phyloP scores from a whole-genome alignment of 2,329 filamentous ascomycete species.

The Fusarium heterosporum region DNA sequence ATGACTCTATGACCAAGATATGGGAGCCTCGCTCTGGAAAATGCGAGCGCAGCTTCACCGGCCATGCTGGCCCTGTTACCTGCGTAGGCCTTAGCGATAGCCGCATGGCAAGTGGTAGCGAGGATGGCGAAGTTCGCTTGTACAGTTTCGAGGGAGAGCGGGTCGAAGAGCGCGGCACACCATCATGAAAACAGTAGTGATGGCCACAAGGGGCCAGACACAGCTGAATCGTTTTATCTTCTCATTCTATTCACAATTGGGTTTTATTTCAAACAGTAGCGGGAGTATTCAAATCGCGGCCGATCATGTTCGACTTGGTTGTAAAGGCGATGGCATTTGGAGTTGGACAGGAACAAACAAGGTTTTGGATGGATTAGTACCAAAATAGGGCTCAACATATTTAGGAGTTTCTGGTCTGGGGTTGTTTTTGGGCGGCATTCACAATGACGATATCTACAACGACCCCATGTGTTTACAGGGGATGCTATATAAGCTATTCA shows the following conservation, averaged over 20 bases:
- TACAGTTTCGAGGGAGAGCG: slow-evolving; percentile 76
- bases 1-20: slow-evolving; percentile 92
- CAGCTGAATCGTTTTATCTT: slow-evolving; percentile 5
- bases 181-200: slow-evolving; percentile 54
- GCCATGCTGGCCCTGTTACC: slow-evolving; percentile 90
- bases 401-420: slow-evolving; percentile 28
- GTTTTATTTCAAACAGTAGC: slow-evolving; percentile 20
- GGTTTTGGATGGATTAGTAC: slow-evolving; percentile 13
- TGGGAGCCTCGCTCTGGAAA: slow-evolving; percentile 95
- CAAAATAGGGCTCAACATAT: slow-evolving; percentile 11
- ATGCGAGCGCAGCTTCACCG: slow-evolving; percentile 92
- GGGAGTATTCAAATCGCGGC: slow-evolving; percentile 24
- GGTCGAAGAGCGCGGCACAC: slow-evolving; percentile 63
- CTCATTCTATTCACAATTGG: neutral
- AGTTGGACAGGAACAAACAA: slow-evolving; percentile 4
- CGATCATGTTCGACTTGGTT: slow-evolving; percentile 1
- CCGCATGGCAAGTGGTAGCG: slow-evolving; percentile 89
- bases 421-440: slow-evolving; percentile 19
- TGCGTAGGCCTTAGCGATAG: slow-evolving; percentile 93
- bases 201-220: neutral
- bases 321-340: slow-evolving; percentile 22
- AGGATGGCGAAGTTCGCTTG: slow-evolving; percentile 90
- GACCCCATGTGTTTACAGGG: neutral
- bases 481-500: slow-evolving; percentile 3
- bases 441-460: slow-evolving; percentile 7